Base-by-base conservation (phyloP, 352 stramenopile genomes). In the Saprolegnia parasitica region DNA sequence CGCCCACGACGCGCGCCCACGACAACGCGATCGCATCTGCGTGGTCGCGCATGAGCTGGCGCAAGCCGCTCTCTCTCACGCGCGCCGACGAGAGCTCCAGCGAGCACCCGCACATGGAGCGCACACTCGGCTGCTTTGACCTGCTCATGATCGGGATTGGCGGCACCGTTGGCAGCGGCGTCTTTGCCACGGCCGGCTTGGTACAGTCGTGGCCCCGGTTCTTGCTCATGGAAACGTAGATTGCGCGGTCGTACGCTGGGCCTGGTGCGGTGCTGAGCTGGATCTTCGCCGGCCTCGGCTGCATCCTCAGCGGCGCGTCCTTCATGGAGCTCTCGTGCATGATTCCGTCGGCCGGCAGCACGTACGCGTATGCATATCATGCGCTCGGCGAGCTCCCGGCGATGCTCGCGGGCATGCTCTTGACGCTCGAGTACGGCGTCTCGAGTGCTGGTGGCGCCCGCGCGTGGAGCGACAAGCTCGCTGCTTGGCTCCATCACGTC, bases 361-460 rank as follows among this genome's bases (percentile, higher is more conserved):
- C 90, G 8, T 98, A 98, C 70, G 87, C 90, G 10, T 98, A 98
- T 76, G 80, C 93, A 0, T 98, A 97, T 72, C 88, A 97, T 65
- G 81, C 90, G 0, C 76, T 98, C 20, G 93, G 95, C 1, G 96
- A 98, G 73, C 76, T 98, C 2, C 89, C 91, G 1, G 96, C 96
- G 5, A 79, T 98, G 56, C 61, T 98, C 52, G 91, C 92, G 0
- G 93, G 83, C 2, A 94, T 87, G 18, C 72, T 95, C 35, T 75
- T 98, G 29, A 97, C 91, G 29, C 79, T 98, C 56, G 95, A 98
- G 80, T 98, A 98, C 79, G 85, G 90, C 39, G 73, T 98, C 23
- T 93, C 87, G 0, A 91, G 87, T 45, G 89, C 91, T 15, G 96
- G 95, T 0, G 91, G 96, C 0, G 95, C 96, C 0, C 86, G 93